Base-by-base conservation (phyloP, 2,329 filamentous ascomycete genomes). In the Stachybotrys chartarum region DNA sequence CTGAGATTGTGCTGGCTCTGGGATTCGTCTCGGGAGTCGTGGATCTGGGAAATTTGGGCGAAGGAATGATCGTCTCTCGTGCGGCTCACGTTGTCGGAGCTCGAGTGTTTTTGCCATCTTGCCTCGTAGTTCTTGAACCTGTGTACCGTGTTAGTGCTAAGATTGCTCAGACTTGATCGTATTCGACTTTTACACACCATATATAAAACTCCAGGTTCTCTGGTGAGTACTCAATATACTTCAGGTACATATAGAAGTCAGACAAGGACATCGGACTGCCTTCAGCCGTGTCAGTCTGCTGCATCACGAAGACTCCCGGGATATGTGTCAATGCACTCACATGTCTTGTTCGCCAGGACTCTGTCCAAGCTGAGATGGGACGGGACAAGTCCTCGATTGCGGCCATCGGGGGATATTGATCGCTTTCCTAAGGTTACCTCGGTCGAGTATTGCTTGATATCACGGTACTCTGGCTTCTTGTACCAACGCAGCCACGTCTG, bases 211-310 rank as follows among this genome's bases (percentile, higher is more conserved):
- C 76, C 8, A 78, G 69, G 59, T 78, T 78, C 64, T 78, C 76
- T 0, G 74, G 66, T 1, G 75, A 78, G 63, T 70, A 74, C 61
- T 78, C 76, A 51, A 78, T 76, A 59, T 78, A 72, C 63, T 77
- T 77, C 51, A 78, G 66, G 56, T 78, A 78, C 74, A 78, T 76
- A 64, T 77, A 78, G 52, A 78, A 78, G 64, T 78, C 76, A 56
- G 77, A 76, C 10, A 78, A 62, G 0, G 74, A 77, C 75, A 78
- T 77, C 5, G 76, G 76, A 53, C 73, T 76, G 58, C 74, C 73
- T 76, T 51, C 5, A 24, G 35, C 5, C 6, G 5, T 18, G 24
- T 50, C 24, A 51, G 17, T 6, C 14, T 42, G 10, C 8, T 31
- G 17, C 7, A 1, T 51, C 7, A 14, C n/a, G 42, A 6, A 11